Percentiles rank a stretch among this genome's conserved stretches.
phyloP scores from a whole-genome alignment of 441 rosid genomes.

The Aleurites moluccanus region DNA sequence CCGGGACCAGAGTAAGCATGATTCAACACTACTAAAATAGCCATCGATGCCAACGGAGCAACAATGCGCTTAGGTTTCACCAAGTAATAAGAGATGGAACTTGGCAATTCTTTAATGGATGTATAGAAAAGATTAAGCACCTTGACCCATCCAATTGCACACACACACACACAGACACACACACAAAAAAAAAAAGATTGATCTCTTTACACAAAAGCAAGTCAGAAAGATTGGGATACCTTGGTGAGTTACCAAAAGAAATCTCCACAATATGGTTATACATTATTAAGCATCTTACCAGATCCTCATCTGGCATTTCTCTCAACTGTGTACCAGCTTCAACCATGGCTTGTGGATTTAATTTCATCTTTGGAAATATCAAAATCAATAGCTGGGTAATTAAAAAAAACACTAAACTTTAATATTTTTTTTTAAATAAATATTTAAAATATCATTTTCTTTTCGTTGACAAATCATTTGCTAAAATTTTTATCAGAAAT shows the following conservation, averaged over 20 bases:
- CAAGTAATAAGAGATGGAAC: neutral
- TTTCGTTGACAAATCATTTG: too few relatives aligned
- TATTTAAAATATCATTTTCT: too few relatives aligned
- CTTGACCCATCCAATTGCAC: neutral
- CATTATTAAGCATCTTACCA: neutral
- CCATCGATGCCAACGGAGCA: neutral
- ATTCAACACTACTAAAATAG: neutral
- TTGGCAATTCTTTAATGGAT: neutral
- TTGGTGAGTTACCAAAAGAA: neutral
- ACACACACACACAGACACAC: neutral
- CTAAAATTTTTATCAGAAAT: too few relatives aligned
- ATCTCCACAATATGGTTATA: neutral
- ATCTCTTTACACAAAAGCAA: neutral
- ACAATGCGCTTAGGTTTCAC: neutral
- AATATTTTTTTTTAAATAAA: too few relatives aligned
- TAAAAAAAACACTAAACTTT: too few relatives aligned
- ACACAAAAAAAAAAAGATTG: too few relatives aligned
- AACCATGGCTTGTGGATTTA: neutral
- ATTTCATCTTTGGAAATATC: too few relatives aligned
- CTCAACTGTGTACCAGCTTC: neutral
- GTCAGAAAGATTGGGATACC: slow-evolving; percentile 3
- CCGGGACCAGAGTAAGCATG: too few relatives aligned
- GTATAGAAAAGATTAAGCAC: neutral
- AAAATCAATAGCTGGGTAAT: too few relatives aligned
- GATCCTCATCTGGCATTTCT: neutral